phyloP scores from a whole-genome alignment of 768 basidiomycete species.

The Boletellus ananas region DNA sequence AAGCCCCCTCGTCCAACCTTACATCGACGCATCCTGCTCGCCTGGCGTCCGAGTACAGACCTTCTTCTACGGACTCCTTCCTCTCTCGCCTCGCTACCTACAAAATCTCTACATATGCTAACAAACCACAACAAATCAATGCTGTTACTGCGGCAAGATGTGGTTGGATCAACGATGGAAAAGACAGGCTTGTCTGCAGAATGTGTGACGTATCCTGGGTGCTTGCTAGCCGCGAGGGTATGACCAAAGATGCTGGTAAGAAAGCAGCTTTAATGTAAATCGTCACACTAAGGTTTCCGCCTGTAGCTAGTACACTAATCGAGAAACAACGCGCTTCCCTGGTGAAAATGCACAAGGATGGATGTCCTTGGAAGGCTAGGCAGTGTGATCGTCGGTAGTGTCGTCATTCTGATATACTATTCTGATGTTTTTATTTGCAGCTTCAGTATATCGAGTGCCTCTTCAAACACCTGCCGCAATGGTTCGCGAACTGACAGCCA shows the following conservation, averaged over 20 bases:
- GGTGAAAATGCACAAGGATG: constrained; percentile 70
- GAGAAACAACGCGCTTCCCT: constrained; percentile 69
- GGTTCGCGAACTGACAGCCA: constrained; percentile 55
- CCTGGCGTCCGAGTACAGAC: constrained; percentile 62
- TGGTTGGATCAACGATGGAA: constrained; percentile 82
- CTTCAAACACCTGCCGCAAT: constrained; percentile 62
- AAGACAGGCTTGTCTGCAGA: constrained; percentile 72
- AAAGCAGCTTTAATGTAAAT: constrained; percentile 26
- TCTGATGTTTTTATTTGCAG: constrained; percentile 28
- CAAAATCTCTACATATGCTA: constrained; percentile 75
- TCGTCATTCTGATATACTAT: not conserved
- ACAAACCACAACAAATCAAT: constrained; percentile 69
- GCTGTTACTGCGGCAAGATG: constrained; percentile 79
- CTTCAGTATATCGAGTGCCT: constrained; percentile 71
- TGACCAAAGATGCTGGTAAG: constrained; percentile 76
- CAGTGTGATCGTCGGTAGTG: constrained; percentile 70
- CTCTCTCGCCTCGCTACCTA: constrained; percentile 71
- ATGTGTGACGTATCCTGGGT: constrained; percentile 74
- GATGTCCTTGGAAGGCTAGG: constrained; percentile 78
- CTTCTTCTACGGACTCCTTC: constrained; percentile 73
- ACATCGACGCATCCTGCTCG: constrained; percentile 22
- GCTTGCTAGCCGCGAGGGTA: constrained; percentile 62
- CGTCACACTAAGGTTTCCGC: constrained; percentile 13
- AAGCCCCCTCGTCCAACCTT: constrained; percentile 48
- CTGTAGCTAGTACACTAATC: constrained; percentile 59